These are phyloP conservation scores for Helotiales sp. DNA, from an alignment of 2,329 filamentous ascomycete species.

Conservation along the genomic window DNA sequence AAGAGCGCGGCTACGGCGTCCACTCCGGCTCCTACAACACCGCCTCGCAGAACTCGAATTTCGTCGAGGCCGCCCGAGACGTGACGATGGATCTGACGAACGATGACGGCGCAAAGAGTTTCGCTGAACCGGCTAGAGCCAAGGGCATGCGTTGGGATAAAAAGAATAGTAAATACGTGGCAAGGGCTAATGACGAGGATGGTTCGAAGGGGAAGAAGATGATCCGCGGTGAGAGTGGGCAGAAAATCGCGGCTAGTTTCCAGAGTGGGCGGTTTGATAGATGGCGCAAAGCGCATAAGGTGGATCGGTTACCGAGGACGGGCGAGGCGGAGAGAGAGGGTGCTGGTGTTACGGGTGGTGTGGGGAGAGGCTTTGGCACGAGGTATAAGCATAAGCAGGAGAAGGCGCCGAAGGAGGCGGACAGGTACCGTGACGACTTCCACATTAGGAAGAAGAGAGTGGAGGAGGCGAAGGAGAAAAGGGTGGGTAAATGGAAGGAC, in stretches of 20 bases:
- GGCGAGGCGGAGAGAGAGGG: constrained; percentile 74
- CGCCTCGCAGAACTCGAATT: constrained; percentile 64
- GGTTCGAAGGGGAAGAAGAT: constrained; percentile 76
- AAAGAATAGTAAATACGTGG: constrained; percentile 93
- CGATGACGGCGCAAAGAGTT: constrained; percentile 81
- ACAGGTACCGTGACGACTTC: constrained; percentile 91
- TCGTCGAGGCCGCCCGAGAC: constrained; percentile 84
- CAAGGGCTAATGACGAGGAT: constrained; percentile 91
- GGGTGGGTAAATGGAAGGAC: constrained; percentile 74
- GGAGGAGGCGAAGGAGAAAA: constrained; percentile 83
- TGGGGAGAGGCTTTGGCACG: constrained; percentile 51
- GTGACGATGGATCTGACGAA: constrained; percentile 92
- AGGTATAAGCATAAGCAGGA: constrained; percentile 87
- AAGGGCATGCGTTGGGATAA: constrained; percentile 93
- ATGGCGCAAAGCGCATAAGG: constrained; percentile 86
- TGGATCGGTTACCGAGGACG: constrained; percentile 77
- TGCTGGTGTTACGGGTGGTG: constrained; percentile 40
- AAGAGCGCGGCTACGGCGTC: constrained; percentile 92
- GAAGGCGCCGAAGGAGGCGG: constrained; percentile 88
- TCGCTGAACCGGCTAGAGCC: constrained; percentile 75
- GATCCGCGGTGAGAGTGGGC: constrained; percentile 86
- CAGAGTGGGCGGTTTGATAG: constrained; percentile 90
- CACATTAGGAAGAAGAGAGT: constrained; percentile 89
- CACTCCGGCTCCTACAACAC: constrained; percentile 72
- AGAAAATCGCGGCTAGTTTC: constrained; percentile 95